Evolutionary conservation across 768 basidiomycete genomes (phyloP).

Genomic region (Tricholomella constricta): DNA sequence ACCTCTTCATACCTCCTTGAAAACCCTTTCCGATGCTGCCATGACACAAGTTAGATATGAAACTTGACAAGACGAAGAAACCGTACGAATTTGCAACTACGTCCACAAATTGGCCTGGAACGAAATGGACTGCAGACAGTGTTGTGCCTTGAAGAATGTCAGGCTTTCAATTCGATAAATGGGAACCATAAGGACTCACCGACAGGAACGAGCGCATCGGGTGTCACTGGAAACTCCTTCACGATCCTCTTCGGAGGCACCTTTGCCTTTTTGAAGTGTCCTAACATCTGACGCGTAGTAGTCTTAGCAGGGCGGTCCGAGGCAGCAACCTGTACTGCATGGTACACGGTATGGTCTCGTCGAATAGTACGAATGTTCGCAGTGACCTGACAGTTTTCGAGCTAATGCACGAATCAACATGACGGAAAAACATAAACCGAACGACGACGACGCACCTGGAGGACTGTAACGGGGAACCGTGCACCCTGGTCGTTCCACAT

Average conservation of each 20-base stretch:
- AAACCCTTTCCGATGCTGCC: conserved; percentile 94
- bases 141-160: conserved; percentile 64
- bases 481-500: conserved; percentile 92
- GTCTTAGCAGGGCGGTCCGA: conserved; percentile 73
- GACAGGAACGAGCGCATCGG: conserved; percentile 87
- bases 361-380: conserved; percentile 70
- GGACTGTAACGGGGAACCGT: conserved; percentile 87
- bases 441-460: conserved; percentile 64
- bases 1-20: conserved; percentile 95
- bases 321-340: conserved; percentile 93
- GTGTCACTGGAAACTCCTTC: conserved; percentile 85
- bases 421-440: neutral
- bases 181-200: conserved; percentile 51
- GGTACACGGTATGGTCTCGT: conserved; percentile 71
- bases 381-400: conserved; percentile 90
- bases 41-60: neutral
- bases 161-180: conserved; percentile 1
- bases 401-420: conserved; percentile 36
- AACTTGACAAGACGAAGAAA: neutral
- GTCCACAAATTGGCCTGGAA: conserved; percentile 96
- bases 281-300: conserved; percentile 77
- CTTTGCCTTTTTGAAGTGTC: conserved; percentile 84
- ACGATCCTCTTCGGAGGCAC: conserved; percentile 83
- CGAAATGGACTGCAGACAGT: conserved; percentile 90
- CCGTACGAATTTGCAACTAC: conserved; percentile 88